These are phyloP conservation scores for Cenchrus purpureus DNA, from an alignment of 176 grass and related monocot species.

Conservation along the genomic window DNA sequence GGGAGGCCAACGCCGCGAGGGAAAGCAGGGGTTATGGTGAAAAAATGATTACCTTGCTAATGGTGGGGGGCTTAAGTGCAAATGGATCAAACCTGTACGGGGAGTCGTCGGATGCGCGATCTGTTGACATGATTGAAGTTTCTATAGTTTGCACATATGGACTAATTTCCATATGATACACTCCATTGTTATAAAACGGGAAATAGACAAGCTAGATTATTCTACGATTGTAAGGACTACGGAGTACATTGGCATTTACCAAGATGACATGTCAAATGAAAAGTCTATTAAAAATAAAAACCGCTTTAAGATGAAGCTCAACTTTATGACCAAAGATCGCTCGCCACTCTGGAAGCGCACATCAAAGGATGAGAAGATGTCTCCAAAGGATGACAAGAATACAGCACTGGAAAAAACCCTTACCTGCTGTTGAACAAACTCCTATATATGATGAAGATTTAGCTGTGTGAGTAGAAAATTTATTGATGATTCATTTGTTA, in stretches of 20 bases:
- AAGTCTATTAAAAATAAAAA: slow-evolving; percentile 52
- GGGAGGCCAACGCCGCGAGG: no score
- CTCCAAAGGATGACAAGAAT: slow-evolving; percentile 51
- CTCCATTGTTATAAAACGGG: no score
- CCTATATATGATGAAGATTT: slow-evolving; percentile 99
- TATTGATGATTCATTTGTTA: slow-evolving; percentile 14
- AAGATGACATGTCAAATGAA: slow-evolving; percentile 55
- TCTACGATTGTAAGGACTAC: slow-evolving; percentile 85
- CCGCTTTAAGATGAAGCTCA: slow-evolving; percentile 52
- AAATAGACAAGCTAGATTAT: slow-evolving; percentile 46
- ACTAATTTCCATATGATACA: no score
- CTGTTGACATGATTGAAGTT: no score
- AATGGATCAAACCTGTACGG: no score
- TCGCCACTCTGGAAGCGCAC: slow-evolving; percentile 62
- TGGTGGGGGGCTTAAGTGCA: no score
- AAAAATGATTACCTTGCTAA: no score
- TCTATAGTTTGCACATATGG: no score
- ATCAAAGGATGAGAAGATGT: slow-evolving; percentile 56
- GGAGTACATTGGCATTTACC: slow-evolving; percentile 45
- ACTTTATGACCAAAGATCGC: slow-evolving; percentile 22
- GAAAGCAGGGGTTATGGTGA: no score
- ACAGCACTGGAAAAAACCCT: slow-evolving; percentile 60
- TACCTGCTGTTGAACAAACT: slow-evolving; percentile 86
- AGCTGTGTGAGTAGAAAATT: slow-evolving; percentile 76
- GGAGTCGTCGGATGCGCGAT: no score